These are phyloP conservation scores for Exophiala viscosa DNA, from an alignment of 2,329 filamentous ascomycete species.

Conservation along the genomic window DNA sequence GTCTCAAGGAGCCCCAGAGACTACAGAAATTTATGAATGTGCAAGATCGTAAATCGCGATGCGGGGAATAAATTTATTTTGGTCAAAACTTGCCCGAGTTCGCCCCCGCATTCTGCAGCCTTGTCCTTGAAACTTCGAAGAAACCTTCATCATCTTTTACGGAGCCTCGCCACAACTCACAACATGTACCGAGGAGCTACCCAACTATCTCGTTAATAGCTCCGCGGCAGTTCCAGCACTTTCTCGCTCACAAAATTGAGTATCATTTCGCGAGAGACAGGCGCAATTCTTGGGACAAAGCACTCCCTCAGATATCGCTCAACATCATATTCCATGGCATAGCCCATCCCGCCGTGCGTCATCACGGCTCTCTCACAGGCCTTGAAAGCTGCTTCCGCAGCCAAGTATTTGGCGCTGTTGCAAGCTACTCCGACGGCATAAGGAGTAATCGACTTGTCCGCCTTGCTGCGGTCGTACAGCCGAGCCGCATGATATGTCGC, in stretches of 20 bases:
- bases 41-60: not conserved
- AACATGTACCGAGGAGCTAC: not conserved
- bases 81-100: not conserved
- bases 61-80: constrained; percentile 3
- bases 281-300: constrained; percentile 58
- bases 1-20: no score
- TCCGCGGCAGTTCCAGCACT: constrained; percentile 42
- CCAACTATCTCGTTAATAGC: constrained; percentile 35
- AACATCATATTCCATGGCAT: constrained; percentile 61
- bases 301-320: constrained; percentile 59
- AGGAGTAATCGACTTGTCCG: constrained; percentile 45
- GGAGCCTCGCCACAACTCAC: no score
- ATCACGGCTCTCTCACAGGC: constrained; percentile 58
- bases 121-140: not conserved
- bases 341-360: constrained; percentile 61
- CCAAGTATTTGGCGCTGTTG: constrained; percentile 65
- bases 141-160: no score
- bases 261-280: constrained; percentile 54
- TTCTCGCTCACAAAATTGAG: constrained; percentile 46
- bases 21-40: not conserved
- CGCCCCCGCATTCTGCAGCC: no score
- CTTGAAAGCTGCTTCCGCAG: constrained; percentile 57
- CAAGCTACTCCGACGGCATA: constrained; percentile 61
- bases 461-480: constrained; percentile 56
- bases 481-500: constrained; percentile 63